Base-by-base conservation (phyloP, 1,284 basidiomycete species). In the Leccinum variabile region DNA sequence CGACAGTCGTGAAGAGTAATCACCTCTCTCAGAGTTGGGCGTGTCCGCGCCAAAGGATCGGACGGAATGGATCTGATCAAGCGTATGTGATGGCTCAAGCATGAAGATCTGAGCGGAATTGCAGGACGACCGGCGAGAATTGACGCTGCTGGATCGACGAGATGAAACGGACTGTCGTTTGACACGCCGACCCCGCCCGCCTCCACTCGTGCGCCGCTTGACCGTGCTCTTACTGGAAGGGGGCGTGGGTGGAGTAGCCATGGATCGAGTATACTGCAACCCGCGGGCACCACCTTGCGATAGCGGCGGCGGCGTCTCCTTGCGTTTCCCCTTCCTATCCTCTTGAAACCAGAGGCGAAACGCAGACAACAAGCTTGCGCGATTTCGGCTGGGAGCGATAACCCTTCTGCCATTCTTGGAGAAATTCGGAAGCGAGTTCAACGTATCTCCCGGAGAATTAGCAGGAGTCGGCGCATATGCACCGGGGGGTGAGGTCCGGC, bases 331-430 rank as follows among this genome's bases (percentile, higher is more conserved):
- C 70, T 90, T 92, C 68, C 81, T 80, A 66, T 92, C 91, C 65
- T 92, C 90, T 62, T 90, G 83, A 75, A 93, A 91, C 91, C 91
- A 93, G 63, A 87, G 79, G 50, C 89, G 81, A 73, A 93, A 90
- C 9, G 90, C 82, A 3, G 86, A 84, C 39, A 93, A 72, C 49
- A 93, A 70, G 69, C 88, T 92, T 1, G 88, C 89, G 39, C 90
- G 82, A 70, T 87, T 85, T 18, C 88, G 77, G 59, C 76, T 70
- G 8, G 79, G 78, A 33, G 75, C 66, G 3, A 72, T 64, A 18
- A 70, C 66, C 56, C 76, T 77, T 37, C 72, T 66, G 7, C 74
- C 76, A 55, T 66, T 73, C 37, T 80, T 79, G 0, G 76, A 71
- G 60, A 87, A 81, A 63, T 82, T 83, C 7, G 87, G 85, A 16